Conservation (phyloP, 495 filamentous ascomycete species). For the Aspergillus funiculosus region DNA sequence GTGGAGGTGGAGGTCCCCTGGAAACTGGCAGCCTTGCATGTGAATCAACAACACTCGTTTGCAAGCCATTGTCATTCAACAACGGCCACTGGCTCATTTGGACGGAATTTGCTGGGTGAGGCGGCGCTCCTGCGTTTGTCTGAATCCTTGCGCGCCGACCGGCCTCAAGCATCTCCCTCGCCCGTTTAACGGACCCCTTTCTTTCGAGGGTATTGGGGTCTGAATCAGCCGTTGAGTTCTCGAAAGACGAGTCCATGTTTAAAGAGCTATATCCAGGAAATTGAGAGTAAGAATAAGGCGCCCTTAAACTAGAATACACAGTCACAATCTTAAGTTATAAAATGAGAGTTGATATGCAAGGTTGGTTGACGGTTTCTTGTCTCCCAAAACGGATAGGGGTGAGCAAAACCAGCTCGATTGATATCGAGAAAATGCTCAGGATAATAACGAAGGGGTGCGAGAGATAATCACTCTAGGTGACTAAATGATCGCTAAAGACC, state of each 20-base stretch:
- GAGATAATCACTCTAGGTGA: neutral
- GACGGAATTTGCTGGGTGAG: conserved; percentile 22
- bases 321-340: conserved; percentile 1
- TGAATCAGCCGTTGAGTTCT: conserved; percentile 13
- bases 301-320: neutral
- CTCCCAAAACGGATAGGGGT: neutral
- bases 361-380: neutral
- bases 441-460: conserved; percentile 4
- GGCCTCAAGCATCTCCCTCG: conserved; percentile 49
- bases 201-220: conserved; percentile 10
- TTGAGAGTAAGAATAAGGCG: neutral
- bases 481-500: conserved; percentile 7
- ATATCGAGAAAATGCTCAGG: conserved; percentile 9
- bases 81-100: conserved; percentile 38
- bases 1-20: conserved; percentile 55
- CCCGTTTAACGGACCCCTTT: conserved; percentile 44
- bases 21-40: conserved; percentile 41
- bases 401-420: conserved; percentile 14
- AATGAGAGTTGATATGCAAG: neutral
- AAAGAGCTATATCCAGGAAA: neutral
- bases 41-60: conserved; percentile 27
- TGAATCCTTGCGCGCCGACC: conserved; percentile 37
- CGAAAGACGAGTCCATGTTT: conserved; percentile 19
- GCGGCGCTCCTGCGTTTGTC: conserved; percentile 21
- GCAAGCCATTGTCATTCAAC: conserved; percentile 34